Evolutionary conservation across 2,329 filamentous ascomycete species (phyloP).

Genomic region (Leptographium lundbergii): DNA sequence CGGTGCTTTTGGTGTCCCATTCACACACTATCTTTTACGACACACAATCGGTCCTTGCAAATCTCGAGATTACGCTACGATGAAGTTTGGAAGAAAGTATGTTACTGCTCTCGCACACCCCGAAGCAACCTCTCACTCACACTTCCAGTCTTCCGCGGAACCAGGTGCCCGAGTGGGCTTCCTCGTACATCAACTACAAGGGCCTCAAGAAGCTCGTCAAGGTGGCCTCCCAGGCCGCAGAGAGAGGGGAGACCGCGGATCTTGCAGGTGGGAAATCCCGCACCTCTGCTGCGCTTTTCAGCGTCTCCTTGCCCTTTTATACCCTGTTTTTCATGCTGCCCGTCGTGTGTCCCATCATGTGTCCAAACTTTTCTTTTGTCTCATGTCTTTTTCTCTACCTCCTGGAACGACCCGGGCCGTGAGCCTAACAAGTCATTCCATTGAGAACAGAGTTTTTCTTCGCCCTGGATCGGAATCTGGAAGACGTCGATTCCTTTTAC

Average conservation of each 20-base stretch:
- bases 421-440: constrained; percentile 22
- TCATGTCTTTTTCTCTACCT: not conserved
- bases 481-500: constrained; percentile 93
- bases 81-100: constrained; percentile 26
- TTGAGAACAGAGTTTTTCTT: constrained; percentile 76
- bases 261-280: constrained; percentile 61
- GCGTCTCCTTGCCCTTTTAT: not conserved
- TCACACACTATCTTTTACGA: not conserved
- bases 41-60: not conserved
- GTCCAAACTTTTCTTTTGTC: not conserved
- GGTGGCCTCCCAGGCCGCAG: constrained; percentile 51
- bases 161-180: constrained; percentile 78
- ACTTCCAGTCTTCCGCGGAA: constrained; percentile 49
- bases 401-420: constrained; percentile 10
- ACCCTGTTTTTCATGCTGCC: not conserved
- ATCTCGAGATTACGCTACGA: constrained; percentile 6
- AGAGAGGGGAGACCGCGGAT: constrained; percentile 65
- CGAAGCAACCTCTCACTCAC: not conserved
- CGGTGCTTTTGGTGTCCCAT: not conserved
- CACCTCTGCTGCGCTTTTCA: constrained; percentile 16
- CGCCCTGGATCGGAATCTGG: constrained; percentile 88
- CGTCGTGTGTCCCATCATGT: not conserved
- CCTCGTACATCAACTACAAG: constrained; percentile 81
- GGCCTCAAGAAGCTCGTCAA: constrained; percentile 94
- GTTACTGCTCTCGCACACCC: not conserved